A percentile compares a stretch with the other conserved stretches of the same genome.
Conservation (phyloP, 805 yeast species). For the Pichia gijzeniarum region DNA sequence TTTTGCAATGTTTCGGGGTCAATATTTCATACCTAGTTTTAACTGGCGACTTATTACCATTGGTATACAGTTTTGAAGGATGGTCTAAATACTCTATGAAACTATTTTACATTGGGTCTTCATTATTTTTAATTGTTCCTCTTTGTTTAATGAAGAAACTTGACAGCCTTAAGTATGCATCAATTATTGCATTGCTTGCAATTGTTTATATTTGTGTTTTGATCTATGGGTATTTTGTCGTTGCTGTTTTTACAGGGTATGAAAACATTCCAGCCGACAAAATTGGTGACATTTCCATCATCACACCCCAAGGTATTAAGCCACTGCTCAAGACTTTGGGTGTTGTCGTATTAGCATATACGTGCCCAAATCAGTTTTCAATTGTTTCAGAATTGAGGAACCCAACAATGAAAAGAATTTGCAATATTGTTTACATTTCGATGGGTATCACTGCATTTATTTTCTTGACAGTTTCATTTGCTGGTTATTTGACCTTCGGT, state of each 20-base stretch:
- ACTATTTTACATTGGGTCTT: slow-evolving; percentile 49
- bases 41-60: slow-evolving; percentile 72
- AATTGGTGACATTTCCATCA: slow-evolving; percentile 38
- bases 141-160: slow-evolving; percentile 53
- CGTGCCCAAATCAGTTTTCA: slow-evolving; percentile 77
- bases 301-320: slow-evolving; percentile 36
- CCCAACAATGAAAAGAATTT: slow-evolving; percentile 43
- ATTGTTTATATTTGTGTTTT: slow-evolving; percentile 55
- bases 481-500: slow-evolving; percentile 76
- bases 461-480: slow-evolving; percentile 57
- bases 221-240: slow-evolving; percentile 44
- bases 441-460: slow-evolving; percentile 47
- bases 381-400: slow-evolving; percentile 64
- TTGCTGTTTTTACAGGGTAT: slow-evolving; percentile 20
- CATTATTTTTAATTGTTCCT: slow-evolving; percentile 53
- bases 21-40: slow-evolving; percentile 65
- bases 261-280: slow-evolving; percentile 38
- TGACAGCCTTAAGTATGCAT: slow-evolving; percentile 65
- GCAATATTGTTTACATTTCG: slow-evolving; percentile 40
- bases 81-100: slow-evolving; percentile 28
- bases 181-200: slow-evolving; percentile 61
- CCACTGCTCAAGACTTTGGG: slow-evolving; percentile 59
- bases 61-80: slow-evolving; percentile 36
- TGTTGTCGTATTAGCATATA: slow-evolving; percentile 71
- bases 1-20: slow-evolving; percentile 75